phyloP scores from a whole-genome alignment of 2,329 filamentous ascomycete genomes.

The Penicillium janthinellum region DNA sequence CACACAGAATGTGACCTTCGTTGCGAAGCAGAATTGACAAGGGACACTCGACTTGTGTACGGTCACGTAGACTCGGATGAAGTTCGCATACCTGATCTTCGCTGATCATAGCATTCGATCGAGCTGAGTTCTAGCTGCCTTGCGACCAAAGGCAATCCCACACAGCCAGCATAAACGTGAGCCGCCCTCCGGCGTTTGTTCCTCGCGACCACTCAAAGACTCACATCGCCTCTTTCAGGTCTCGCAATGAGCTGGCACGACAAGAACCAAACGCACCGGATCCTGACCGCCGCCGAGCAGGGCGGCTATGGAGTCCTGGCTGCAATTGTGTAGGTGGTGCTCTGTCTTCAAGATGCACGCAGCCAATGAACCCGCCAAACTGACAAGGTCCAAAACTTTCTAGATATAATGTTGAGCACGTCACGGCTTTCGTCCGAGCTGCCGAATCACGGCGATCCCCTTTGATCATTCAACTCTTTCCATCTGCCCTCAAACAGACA shows the following conservation, averaged over 20 bases:
- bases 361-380: background rate
- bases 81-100: background rate
- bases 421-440: slow-evolving; percentile 65
- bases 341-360: too few relatives aligned
- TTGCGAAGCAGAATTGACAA: background rate
- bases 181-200: background rate
- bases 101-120: background rate
- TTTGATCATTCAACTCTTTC: slow-evolving; percentile 69
- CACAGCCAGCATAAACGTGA: background rate
- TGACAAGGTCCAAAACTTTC: slow-evolving; percentile 31
- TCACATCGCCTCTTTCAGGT: background rate
- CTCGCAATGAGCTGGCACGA: slow-evolving; percentile 11
- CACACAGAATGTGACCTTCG: background rate
- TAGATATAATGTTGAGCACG: slow-evolving; percentile 67
- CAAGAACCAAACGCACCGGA: slow-evolving; percentile 18
- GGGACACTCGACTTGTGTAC: background rate
- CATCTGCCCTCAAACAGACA: slow-evolving; percentile 64
- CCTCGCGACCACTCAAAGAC: background rate
- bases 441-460: slow-evolving; percentile 66
- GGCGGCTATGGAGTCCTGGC: slow-evolving; percentile 22
- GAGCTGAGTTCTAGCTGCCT: background rate
- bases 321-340: slow-evolving; percentile 19
- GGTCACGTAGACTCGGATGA: background rate
- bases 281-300: slow-evolving; percentile 18
- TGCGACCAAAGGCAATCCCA: background rate